Evolutionary conservation across 2,329 filamentous ascomycete genomes (phyloP).

Genomic region (Phialophora verrucosa): DNA sequence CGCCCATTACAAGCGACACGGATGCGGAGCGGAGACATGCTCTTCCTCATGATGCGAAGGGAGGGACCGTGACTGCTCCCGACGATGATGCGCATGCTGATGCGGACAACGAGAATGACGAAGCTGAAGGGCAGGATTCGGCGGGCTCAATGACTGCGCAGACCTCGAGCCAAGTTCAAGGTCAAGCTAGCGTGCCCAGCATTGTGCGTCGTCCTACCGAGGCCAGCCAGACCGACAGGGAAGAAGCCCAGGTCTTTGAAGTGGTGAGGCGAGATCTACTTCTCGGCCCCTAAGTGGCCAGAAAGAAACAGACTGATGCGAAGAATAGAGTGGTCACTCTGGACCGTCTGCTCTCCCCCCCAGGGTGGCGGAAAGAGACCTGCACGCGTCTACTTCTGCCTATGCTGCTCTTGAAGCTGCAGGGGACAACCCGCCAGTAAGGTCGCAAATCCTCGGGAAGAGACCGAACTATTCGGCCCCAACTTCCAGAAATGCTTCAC

Average conservation of each 20-base stretch:
- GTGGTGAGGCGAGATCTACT: conserved; percentile 57
- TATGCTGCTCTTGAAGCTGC: conserved; percentile 9
- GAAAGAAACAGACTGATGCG: conserved; percentile 13
- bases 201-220: conserved; percentile 34
- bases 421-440: conserved; percentile 3
- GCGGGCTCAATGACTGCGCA: conserved; percentile 7
- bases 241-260: conserved; percentile 51
- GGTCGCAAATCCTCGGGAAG: conserved; percentile 11
- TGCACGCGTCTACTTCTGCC: conserved; percentile 1
- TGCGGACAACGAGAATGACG: conserved; percentile 25
- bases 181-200: conserved; percentile 20
- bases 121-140: conserved; percentile 10
- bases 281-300: conserved; percentile 49
- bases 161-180: conserved; percentile 3
- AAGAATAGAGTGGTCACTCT: conserved; percentile 6
- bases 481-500: conserved; percentile 20
- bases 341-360: background rate
- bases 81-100: conserved; percentile 24
- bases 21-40: conserved; percentile 42
- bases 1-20: conserved; percentile 40
- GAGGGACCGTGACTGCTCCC: background rate
- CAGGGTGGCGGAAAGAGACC: background rate
- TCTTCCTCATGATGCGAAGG: conserved; percentile 5
- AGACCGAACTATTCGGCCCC: conserved; percentile 13
- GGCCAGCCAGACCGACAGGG: conserved; percentile 41